Percentiles rank a stretch among this genome's conserved stretches.
phyloP scores from a whole-genome alignment of 1,284 basidiomycete species.

The Pseudozyma tsukubaensis region DNA sequence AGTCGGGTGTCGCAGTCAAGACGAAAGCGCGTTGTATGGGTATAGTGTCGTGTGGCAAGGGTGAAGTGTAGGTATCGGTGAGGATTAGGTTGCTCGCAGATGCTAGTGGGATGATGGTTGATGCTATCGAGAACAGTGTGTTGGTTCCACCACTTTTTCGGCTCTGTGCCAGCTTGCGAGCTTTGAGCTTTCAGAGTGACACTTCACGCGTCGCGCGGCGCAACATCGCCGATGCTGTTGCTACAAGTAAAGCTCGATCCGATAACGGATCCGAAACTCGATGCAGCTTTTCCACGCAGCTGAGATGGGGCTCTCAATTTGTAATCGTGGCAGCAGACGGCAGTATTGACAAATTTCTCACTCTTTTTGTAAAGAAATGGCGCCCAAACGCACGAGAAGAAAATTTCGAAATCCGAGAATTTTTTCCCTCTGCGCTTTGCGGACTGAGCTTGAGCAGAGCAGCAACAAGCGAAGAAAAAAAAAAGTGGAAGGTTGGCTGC shows the following conservation, averaged over 20 bases:
- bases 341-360: conserved; percentile 1
- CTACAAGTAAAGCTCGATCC: conserved; percentile 9
- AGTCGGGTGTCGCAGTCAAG: too few species aligned
- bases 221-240: conserved; percentile 31
- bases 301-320: background rate
- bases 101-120: conserved; percentile 6
- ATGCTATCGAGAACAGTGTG: conserved; percentile 12
- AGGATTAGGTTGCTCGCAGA: background rate
- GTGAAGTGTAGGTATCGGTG: background rate
- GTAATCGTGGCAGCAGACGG: conserved; percentile 38
- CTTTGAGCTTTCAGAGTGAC: conserved; percentile 2
- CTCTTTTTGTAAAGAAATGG: background rate
- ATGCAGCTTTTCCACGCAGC: conserved; percentile 6
- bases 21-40: too few species aligned
- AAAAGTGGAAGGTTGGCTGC: conserved; percentile 13
- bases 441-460: conserved; percentile 15
- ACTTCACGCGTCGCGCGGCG: conserved; percentile 47
- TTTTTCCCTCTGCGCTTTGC: conserved; percentile 21
- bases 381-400: conserved; percentile 38
- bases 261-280: conserved; percentile 1
- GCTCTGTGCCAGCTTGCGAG: background rate
- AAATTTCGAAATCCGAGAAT: conserved; percentile 48
- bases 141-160: conserved; percentile 31
- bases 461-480: conserved; percentile 10
- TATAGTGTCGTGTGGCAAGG: background rate